Base-by-base conservation (phyloP, 2,329 filamentous ascomycete species). In the Clarireedia sp. region DNA sequence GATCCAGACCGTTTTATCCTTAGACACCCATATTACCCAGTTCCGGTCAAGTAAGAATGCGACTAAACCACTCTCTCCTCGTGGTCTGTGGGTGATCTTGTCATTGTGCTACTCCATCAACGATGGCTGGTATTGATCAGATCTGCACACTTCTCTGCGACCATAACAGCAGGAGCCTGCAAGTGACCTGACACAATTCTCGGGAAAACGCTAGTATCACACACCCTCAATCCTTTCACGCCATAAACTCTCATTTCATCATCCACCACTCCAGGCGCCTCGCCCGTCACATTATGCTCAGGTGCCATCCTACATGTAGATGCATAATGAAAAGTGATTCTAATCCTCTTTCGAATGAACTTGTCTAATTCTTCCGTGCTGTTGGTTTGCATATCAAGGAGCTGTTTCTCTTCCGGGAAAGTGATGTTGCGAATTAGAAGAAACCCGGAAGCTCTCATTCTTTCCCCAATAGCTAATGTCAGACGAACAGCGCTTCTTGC, bases 281-380 rank as follows among this genome's bases (percentile, higher is more conserved):
- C 26, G 1, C 24, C 24, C 24, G 24, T 26, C 24, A 2, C 0
- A 23, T 82, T 74, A 36, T 48, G 9, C 10, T 43, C 37, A 2
- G 36, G 36, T 47, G 36, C 44, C 44, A 54, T 48, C 8, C n/a
- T 29, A 23, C 44, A 54, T 6, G 51, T 48, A 10, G 33, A 48
- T 19, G 44, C 21, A 16, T 48, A 41, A 21, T 36, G 23, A 29
- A 26, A 48, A 10, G 23, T 33, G 0, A 21, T 48, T 41, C 23
- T 33, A 1, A 48, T 37, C 37, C 50, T 37, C 1, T 17, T 3
- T 8, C 50, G 48, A 21, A 44, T 51, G n/a, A 51, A 51, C 14
- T 36, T 51, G 16, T 51, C 49, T n/a, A 51, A 21, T 21, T 51
- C 38, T 6, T 51, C n/a, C 0, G 33, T 50, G 14, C 10, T 41